Percentiles rank a stretch among this genome's conserved stretches.
Conservation (phyloP, 129 eudicot species). For the Centaurea solstitialis region DNA sequence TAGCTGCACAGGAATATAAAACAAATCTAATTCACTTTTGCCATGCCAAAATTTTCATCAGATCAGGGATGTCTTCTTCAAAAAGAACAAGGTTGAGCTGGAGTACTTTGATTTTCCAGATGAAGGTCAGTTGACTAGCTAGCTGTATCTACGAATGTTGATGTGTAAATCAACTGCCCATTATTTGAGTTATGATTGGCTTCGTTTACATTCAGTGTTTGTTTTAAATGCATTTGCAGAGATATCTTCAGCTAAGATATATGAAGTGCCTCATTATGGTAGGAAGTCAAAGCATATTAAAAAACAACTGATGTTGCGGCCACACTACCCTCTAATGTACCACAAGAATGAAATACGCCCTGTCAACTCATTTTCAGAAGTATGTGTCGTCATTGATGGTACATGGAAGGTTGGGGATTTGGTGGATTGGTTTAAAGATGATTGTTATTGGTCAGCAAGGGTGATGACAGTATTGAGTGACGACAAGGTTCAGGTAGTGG, state of each 20-base stretch:
- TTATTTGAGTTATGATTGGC: too few species aligned
- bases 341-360: constrained; percentile 32
- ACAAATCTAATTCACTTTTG: neutral
- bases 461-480: constrained; percentile 40
- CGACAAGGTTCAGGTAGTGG: constrained; percentile 56
- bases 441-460: constrained; percentile 64
- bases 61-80: constrained; percentile 29
- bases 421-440: constrained; percentile 53
- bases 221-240: constrained; percentile 17
- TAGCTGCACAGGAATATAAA: neutral
- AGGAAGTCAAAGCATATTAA: constrained; percentile 25
- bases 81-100: constrained; percentile 21
- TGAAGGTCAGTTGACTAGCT: constrained; percentile 33
- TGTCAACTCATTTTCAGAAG: constrained; percentile 38
- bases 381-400: constrained; percentile 44
- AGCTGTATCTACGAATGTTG: neutral
- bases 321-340: constrained; percentile 48
- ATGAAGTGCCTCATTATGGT: constrained; percentile 33
- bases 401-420: constrained; percentile 62
- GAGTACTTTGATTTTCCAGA: constrained; percentile 48
- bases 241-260: constrained; percentile 25
- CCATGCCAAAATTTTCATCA: constrained; percentile 3
- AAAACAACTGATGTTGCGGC: constrained; percentile 58
- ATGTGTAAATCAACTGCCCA: neutral
- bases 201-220: too few species aligned